Evolutionary conservation across 2,329 filamentous ascomycete genomes (phyloP), one percentile per base, ranked within the genome.

Genomic region (Corinectria fuckeliana): DNA sequence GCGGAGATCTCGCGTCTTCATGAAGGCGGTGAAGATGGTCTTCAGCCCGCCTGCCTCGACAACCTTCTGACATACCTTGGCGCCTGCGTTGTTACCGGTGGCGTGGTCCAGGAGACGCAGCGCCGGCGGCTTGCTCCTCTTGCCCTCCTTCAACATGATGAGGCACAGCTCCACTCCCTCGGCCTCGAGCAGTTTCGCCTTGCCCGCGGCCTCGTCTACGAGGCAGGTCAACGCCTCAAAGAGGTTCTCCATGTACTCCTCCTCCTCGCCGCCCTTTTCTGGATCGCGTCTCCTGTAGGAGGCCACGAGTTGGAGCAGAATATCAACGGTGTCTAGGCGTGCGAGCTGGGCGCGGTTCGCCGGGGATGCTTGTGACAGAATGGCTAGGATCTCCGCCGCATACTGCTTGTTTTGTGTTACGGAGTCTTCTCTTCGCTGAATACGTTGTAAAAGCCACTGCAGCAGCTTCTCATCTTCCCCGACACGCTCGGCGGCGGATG

Each of bases 391-490:
- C 76, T 99, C 95, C 14, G 94, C 92, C 0, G 93, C 86, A 74
- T 98, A 99, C 74, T 97, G 94, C 74, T 95, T 96, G 74, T 99
- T 99, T 73, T 99, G 95, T 5, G 87, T 83, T 1, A 96, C 86
- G 0, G 82, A 80, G 4, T 79, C 79, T 73, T 97, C 92, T 50
- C 84, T 83, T 56, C 81, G 83, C 66, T 90, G 87, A 62, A 92
- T 90, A 49, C 95, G 86, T 49, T 82, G 77, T 32, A 97, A 79
- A 3, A 99, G 83, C 92, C 92, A 98, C 42, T 84, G 79, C 7
- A 97, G 73, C 0, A 97, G 79, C 7, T 79, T 80, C 5, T 87
- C 85, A 60, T 94, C 86, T 59, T 84, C 79, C 4, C 89, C 91
- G 49, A 98, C 87, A 38, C 83, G 86, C 64, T 93, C 89, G 2